Evolutionary conservation across 306 rosid species (phyloP), one percentile per base, ranked within the genome.

Genomic region (Cucumis hystrix): DNA sequence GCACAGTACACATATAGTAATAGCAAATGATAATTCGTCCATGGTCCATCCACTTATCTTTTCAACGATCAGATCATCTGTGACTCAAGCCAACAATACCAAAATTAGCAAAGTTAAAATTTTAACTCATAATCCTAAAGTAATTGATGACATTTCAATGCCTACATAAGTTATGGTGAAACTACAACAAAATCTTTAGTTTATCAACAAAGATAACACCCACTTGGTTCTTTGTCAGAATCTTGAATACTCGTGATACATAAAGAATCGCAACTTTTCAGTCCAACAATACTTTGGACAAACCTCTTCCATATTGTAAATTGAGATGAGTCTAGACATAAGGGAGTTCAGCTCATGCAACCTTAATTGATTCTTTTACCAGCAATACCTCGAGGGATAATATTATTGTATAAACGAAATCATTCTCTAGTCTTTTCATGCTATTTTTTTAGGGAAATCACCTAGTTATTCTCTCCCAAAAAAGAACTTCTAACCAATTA

Each of bases 1-100:
- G 79, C 73, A 83, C 88, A 84, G 83, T 83, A 75, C 80, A 69
- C 43, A 58, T 79, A 78, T 70, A 77, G 76, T 78, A 80, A 81
- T 81, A 76, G 77, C 83, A 60, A 79, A 82, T 45, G 79, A 63
- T 78, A 41, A 63, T 78, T 84, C 62, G 79, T 79, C 57, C 74
- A 62, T 57, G 57, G 58, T 69, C 39, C 76, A 47, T 80, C 80
- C 86, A 74, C 81, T 85, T 39, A 14, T 37, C 78, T 82, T 84
- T 79, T 77, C 75, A 51, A 56, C 69, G 43, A 69, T 52, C 68
- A 64, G 70, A 74, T 81, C 74, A 70, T 51, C 13, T 55, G 58
- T 25, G n/a, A 77, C 55, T 79, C 63, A 65, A 84, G 37, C 70
- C 75, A 73, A 23, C 35, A 70, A 54, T 25, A 52, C 74, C 70